phyloP scores from a whole-genome alignment of 2,329 filamentous ascomycete species.

The Thielaviopsis euricoi region DNA sequence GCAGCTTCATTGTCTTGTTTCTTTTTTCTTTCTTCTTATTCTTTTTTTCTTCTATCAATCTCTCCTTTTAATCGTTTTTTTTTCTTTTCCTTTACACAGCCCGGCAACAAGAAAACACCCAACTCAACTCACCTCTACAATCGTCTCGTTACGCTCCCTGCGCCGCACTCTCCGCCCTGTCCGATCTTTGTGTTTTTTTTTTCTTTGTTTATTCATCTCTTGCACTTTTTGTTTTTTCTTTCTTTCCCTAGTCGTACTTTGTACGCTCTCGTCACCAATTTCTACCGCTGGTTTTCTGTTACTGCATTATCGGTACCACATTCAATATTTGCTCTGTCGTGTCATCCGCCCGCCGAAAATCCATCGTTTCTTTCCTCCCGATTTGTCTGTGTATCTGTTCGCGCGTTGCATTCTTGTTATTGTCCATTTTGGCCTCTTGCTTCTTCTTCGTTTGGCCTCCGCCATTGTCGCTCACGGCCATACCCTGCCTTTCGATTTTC shows the following conservation, averaged over 20 bases:
- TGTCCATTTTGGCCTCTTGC: not conserved
- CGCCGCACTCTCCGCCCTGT: constrained; percentile 7
- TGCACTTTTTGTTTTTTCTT: not conserved
- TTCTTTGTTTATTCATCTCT: not conserved
- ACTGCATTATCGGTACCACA: not conserved
- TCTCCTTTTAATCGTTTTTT: no score
- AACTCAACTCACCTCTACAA: not conserved
- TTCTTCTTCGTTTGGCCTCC: not conserved
- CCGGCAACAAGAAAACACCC: not conserved
- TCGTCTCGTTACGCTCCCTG: not conserved
- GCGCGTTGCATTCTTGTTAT: not conserved
- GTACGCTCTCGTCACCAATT: not conserved
- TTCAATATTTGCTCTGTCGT: not conserved
- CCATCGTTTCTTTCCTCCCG: not conserved
- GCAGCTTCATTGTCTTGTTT: no score
- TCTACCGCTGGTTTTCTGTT: not conserved
- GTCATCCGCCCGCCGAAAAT: not conserved
- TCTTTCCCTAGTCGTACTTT: not conserved
- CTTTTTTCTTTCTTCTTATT: no score
- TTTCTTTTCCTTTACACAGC: not conserved
- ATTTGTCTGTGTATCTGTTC: not conserved
- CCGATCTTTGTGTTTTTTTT: not conserved
- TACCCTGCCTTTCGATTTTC: not conserved
- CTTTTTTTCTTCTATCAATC: no score
- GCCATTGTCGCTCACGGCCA: no score